Percentiles rank a stretch among this genome's conserved stretches.
Evolutionary conservation across 2,329 filamentous ascomycete genomes (phyloP).

Genomic region (Scedosporium boydii): DNA sequence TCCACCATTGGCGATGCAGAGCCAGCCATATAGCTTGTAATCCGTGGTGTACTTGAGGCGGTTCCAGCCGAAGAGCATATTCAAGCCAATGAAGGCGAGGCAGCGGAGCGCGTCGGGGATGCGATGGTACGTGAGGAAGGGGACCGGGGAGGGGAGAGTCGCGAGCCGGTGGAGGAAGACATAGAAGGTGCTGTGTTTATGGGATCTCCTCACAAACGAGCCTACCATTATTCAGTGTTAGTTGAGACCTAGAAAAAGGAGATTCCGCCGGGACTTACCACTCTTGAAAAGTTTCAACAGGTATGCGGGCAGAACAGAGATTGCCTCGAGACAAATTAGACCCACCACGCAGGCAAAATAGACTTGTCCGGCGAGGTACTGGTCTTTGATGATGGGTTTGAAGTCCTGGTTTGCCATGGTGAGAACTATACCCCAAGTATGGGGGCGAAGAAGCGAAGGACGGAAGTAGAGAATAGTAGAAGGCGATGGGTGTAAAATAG

Average conservation of each 20-base stretch:
- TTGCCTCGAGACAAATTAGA: constrained; percentile 13
- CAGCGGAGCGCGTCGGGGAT: constrained; percentile 12
- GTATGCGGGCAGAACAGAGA: constrained; percentile 9
- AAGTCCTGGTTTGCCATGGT: not conserved
- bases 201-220: not conserved
- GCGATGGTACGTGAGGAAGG: constrained; percentile 10
- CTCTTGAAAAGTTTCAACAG: constrained; percentile 7
- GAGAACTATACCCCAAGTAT: not conserved
- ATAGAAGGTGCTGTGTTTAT: constrained; percentile 6
- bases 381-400: constrained; percentile 11
- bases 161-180: constrained; percentile 10
- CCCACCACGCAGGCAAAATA: constrained; percentile 14
- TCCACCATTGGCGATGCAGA: constrained; percentile 17
- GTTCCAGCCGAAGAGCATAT: constrained; percentile 14
- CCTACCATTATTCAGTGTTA: not conserved
- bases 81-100: constrained; percentile 13
- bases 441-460: not conserved
- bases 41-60: constrained; percentile 15
- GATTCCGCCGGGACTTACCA: constrained; percentile 8
- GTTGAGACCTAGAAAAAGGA: not conserved
- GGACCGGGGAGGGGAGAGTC: constrained; percentile 8
- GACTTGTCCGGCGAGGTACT: constrained; percentile 11
- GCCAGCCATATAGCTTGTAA: constrained; percentile 18
- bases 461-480: not conserved
- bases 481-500: not conserved